These are phyloP conservation scores for Fusarium sulawesiense DNA, from an alignment of 2,329 filamentous ascomycete genomes.

Conservation along the genomic window DNA sequence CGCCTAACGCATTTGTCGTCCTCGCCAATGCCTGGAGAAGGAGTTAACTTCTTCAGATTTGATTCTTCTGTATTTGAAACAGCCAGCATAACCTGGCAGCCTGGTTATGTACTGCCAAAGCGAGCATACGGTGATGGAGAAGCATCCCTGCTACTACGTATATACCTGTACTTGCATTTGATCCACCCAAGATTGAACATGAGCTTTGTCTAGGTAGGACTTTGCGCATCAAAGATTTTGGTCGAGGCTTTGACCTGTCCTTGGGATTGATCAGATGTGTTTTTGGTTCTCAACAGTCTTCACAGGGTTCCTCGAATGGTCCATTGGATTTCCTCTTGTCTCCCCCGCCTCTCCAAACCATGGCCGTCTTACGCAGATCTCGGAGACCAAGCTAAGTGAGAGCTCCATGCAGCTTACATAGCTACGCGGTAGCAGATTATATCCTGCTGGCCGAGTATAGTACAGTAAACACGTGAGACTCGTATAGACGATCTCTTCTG, in stretches of 20 bases:
- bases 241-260: background rate
- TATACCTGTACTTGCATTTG: constrained; percentile 16
- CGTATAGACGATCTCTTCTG: background rate
- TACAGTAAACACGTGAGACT: background rate
- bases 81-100: background rate
- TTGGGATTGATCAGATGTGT: background rate
- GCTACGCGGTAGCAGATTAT: background rate
- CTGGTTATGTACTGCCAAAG: background rate
- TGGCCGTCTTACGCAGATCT: constrained; percentile 19
- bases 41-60: background rate
- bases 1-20: constrained; percentile 6
- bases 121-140: background rate
- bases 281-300: background rate
- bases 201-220: constrained; percentile 25
- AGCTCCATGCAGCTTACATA: constrained; percentile 23
- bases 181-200: constrained; percentile 20
- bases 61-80: constrained; percentile 3
- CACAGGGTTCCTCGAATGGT: background rate
- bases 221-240: constrained; percentile 20
- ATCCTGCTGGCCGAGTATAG: background rate
- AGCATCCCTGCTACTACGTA: constrained; percentile 9
- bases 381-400: constrained; percentile 11
- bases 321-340: background rate
- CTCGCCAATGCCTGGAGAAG: background rate
- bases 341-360: constrained; percentile 14